Percentiles rank a stretch among this genome's conserved stretches.
These are phyloP conservation scores for Fusarium sp. DNA, from an alignment of 2,329 filamentous ascomycete species.

Conservation along the genomic window DNA sequence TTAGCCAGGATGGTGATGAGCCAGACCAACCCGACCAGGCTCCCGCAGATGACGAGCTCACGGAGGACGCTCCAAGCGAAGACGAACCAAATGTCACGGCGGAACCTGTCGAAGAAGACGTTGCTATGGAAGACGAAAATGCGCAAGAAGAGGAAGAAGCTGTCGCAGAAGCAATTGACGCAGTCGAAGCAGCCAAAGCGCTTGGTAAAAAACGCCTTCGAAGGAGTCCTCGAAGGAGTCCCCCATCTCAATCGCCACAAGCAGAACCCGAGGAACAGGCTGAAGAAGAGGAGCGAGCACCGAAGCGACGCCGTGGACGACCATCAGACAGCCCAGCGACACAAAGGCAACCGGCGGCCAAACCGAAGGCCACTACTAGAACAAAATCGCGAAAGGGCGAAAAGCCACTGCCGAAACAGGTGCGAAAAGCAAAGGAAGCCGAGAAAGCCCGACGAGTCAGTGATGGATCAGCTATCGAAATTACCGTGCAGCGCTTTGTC, in stretches of 20 bases:
- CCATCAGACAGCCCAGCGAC: slow-evolving; percentile 54
- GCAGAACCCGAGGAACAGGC: slow-evolving; percentile 52
- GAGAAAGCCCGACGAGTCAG: slow-evolving; percentile 38
- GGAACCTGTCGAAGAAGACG: slow-evolving; percentile 33
- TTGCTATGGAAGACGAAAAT: slow-evolving; percentile 37
- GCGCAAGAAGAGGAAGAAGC: slow-evolving; percentile 39
- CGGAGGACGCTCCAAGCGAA: slow-evolving; percentile 4
- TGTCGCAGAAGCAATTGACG: slow-evolving; percentile 57
- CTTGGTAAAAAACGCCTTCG: slow-evolving; percentile 59
- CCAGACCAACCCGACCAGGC: slow-evolving; percentile 41
- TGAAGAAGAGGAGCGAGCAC: slow-evolving; percentile 47
- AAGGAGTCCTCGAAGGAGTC: slow-evolving; percentile 52
- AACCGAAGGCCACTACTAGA: slow-evolving; percentile 34
- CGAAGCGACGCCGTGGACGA: slow-evolving; percentile 53
- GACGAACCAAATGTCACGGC: slow-evolving; percentile 7
- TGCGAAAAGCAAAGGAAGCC: slow-evolving; percentile 36
- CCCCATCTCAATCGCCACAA: slow-evolving; percentile 55
- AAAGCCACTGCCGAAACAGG: slow-evolving; percentile 38
- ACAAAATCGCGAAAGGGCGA: slow-evolving; percentile 35
- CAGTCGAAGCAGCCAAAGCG: slow-evolving; percentile 54
- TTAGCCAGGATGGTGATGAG: slow-evolving; percentile 48
- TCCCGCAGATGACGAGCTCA: slow-evolving; percentile 21
- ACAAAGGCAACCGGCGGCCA: slow-evolving; percentile 53
- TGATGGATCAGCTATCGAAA: slow-evolving; percentile 56
- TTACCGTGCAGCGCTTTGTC: slow-evolving; percentile 70